Percentiles rank a stretch among this genome's conserved stretches.
Evolutionary conservation across 345 rosid species (phyloP).

Genomic region (Anastatica hierochuntica): DNA sequence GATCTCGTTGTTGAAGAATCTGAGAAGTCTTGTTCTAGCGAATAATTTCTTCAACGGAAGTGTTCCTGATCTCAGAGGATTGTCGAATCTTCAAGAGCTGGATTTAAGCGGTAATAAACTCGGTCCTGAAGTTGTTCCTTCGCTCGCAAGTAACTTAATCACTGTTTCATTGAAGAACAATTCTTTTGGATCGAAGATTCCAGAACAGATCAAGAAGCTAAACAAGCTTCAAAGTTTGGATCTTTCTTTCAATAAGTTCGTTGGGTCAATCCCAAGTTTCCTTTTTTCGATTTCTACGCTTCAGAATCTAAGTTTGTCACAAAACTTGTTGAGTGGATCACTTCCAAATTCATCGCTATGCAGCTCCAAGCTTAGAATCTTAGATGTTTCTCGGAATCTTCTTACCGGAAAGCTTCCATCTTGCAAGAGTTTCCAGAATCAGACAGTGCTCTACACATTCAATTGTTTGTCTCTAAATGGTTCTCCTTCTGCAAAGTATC

Average conservation of each 20-base stretch:
- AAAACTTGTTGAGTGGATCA: conserved; percentile 52
- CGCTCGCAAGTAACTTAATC: conserved; percentile 37
- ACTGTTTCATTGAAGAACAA: conserved; percentile 46
- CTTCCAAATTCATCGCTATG: conserved; percentile 44
- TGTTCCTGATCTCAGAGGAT: conserved; percentile 54
- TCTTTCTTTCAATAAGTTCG: conserved; percentile 45
- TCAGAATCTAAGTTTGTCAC: conserved; percentile 43
- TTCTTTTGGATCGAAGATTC: conserved; percentile 60
- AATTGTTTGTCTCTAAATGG: conserved; percentile 54
- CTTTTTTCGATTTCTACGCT: conserved; percentile 50
- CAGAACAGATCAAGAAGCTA: conserved; percentile 34
- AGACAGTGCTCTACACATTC: conserved; percentile 52
- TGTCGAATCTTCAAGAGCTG: conserved; percentile 43
- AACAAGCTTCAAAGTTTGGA: conserved; percentile 46
- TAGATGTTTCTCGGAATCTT: conserved; percentile 70
- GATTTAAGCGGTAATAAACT: conserved; percentile 47
- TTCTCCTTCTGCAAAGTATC: conserved; percentile 33
- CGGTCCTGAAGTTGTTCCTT: conserved; percentile 57
- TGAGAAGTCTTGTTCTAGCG: conserved; percentile 49
- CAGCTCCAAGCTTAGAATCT: conserved; percentile 34
- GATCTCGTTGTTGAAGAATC: conserved; percentile 37
- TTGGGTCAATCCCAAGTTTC: conserved; percentile 49
- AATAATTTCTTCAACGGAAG: conserved; percentile 57
- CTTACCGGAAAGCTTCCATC: conserved; percentile 58
- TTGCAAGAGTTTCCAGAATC: conserved; percentile 37